A percentile compares a stretch with the other conserved stretches of the same genome.
These are phyloP conservation scores for Saturnispora diversa DNA, from an alignment of 805 yeast species.

Conservation along the genomic window DNA sequence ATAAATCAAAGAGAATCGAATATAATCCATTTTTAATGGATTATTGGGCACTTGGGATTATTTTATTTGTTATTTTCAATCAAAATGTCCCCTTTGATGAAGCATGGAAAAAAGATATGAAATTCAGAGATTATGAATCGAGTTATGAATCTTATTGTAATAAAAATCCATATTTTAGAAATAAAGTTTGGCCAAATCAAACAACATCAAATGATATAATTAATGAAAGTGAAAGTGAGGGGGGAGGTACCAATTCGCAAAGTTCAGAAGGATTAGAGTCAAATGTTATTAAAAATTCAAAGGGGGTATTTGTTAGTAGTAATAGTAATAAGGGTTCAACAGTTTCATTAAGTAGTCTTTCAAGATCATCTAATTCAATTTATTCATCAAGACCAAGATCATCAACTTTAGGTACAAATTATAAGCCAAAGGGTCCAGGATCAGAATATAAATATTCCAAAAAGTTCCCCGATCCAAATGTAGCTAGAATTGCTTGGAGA, in stretches of 20 bases:
- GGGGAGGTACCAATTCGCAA: neutral
- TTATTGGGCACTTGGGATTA: constrained; percentile 67
- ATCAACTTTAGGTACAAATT: neutral
- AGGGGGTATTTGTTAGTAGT: no score
- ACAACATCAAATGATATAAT: neutral
- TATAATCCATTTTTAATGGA: constrained; percentile 65
- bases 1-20: constrained; percentile 30
- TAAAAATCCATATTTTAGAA: constrained; percentile 35
- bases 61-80: constrained; percentile 55
- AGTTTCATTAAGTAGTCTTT: constrained; percentile 5
- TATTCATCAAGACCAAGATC: constrained; percentile 3
- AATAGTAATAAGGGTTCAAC: neutral
- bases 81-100: constrained; percentile 53
- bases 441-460: constrained; percentile 63
- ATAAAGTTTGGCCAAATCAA: constrained; percentile 8
- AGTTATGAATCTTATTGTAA: constrained; percentile 32
- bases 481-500: constrained; percentile 74
- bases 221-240: neutral
- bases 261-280: constrained; percentile 2
- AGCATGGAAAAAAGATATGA: constrained; percentile 37
- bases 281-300: no score
- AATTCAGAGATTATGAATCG: constrained; percentile 49
- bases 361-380: constrained; percentile 10
- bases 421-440: constrained; percentile 50
- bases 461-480: constrained; percentile 50